Evolutionary conservation across 495 filamentous ascomycete species (phyloP).

Genomic region (Aspergillus affinis): DNA sequence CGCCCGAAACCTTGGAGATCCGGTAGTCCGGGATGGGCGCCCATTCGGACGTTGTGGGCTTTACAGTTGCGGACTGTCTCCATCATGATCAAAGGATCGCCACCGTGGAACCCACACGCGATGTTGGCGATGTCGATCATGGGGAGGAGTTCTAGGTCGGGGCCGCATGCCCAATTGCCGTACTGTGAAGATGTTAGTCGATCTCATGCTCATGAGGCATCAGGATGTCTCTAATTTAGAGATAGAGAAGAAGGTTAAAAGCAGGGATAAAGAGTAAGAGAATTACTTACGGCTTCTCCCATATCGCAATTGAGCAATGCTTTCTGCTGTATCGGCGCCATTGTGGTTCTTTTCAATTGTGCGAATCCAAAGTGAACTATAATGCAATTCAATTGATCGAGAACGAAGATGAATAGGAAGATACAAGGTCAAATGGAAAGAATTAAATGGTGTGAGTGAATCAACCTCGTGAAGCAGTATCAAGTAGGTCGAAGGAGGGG

Average conservation of each 20-base stretch:
- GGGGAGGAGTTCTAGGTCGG: conserved; percentile 58
- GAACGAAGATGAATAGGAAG: not conserved
- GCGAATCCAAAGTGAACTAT: not conserved
- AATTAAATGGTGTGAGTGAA: not conserved
- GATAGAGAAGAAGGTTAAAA: not conserved
- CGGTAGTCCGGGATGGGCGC: conserved; percentile 61
- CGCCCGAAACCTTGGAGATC: conserved; percentile 64
- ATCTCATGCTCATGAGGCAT: too few relatives aligned
- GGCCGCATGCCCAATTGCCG: conserved; percentile 47
- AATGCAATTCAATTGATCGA: not conserved
- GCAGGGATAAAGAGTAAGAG: not conserved
- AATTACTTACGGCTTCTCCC: conserved; percentile 41
- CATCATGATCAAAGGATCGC: conserved; percentile 60
- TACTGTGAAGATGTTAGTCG: conserved; percentile 21
- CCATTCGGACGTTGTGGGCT: conserved; percentile 50
- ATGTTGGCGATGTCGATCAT: conserved; percentile 62
- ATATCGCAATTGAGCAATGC: conserved; percentile 54
- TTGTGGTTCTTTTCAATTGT: conserved; percentile 13
- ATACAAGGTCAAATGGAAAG: not conserved
- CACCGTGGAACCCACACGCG: conserved; percentile 61
- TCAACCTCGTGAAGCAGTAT: not conserved
- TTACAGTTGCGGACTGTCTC: conserved; percentile 58
- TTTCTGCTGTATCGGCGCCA: conserved; percentile 47
- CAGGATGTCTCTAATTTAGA: too few relatives aligned
- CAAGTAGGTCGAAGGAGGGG: conserved; percentile 1